These are phyloP conservation scores for Limonium bicolor DNA, from an alignment of 148 eudicot species.

Conservation along the genomic window DNA sequence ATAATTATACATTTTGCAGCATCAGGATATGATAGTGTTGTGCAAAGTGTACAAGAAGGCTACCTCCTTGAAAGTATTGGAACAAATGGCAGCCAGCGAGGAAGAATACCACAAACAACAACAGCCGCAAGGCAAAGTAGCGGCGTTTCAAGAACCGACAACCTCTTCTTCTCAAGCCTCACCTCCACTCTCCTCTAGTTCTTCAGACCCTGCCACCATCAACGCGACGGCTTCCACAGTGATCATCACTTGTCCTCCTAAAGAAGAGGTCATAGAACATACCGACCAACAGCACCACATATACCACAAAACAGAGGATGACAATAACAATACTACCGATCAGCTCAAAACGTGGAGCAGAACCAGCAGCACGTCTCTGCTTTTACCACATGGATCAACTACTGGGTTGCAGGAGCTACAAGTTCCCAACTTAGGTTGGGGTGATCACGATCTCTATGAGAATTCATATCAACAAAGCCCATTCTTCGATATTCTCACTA, in stretches of 20 bases:
- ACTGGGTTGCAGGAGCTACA: constrained; percentile 32
- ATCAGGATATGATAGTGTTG: constrained; percentile 65
- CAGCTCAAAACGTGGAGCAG: neutral
- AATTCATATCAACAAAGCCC: no score
- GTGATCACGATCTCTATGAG: no score
- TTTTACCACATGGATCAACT: constrained; percentile 27
- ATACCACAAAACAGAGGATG: neutral
- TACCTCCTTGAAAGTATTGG: constrained; percentile 66
- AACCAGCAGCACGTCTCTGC: neutral
- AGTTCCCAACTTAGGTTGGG: no score
- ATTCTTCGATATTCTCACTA: no score
- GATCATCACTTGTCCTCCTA: neutral
- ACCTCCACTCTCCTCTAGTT: neutral
- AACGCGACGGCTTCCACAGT: neutral
- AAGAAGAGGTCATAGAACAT: neutral
- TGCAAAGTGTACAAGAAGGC: constrained; percentile 91
- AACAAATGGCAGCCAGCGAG: constrained; percentile 45
- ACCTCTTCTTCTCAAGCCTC: constrained; percentile 17
- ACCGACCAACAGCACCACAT: neutral
- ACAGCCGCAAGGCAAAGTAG: neutral
- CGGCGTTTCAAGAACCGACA: no score
- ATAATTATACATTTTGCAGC: constrained; percentile 29
- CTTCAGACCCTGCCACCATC: neutral
- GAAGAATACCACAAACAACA: constrained; percentile 20
- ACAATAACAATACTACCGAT: neutral